Base-by-base conservation (phyloP, 2,329 filamentous ascomycete species). In the Ascochyta lentis region DNA sequence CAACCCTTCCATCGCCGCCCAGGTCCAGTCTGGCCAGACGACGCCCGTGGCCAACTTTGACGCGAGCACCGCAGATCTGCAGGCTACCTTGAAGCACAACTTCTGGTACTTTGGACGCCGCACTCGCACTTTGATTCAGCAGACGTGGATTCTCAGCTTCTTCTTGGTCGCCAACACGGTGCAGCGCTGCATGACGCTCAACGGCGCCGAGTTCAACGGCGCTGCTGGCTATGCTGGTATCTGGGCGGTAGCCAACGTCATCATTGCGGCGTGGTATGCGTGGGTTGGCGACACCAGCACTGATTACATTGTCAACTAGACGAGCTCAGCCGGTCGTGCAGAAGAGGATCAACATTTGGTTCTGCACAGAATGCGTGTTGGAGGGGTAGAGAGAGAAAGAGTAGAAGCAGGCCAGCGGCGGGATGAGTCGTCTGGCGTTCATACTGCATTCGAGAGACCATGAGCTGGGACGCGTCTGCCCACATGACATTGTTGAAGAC, bases 21-120 rank as follows among this genome's bases (percentile, higher is more conserved):
- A 81, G 5, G 81, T 83, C 0, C 83, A 81, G 24, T 78, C 77
- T 24, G 80, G 78, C 4, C 64, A 71, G 10, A 59, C 66, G 7
- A 64, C 86, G 58, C 80, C 81, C 50, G 76, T 80, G 49, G 77
- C 80, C 62, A 75, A 79, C 24, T 91, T 92, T 68, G 81, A 92
- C 63, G 85, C 89, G 0, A 83, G 80, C 24, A 83, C 80, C 15
- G 88, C 90, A 1, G 85, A 83, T 1, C 80, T 96, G 16, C 76
- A 79, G 24, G 85, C 95, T 75, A 94, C 90, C 2, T 70, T 96
- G 29, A 79, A 82, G 67, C 88, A 86, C 75, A 92, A 93, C 66
- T 68, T 92, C 46, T 92, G 88, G 84, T 89, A 89, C 33, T 89
- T 85, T 74, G 83, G 90, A 39, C 80, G 80, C 60, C 84, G 92